A percentile compares a stretch with the other conserved stretches of the same genome.
Conservation (phyloP, 805 yeast genomes). For the Yamadazyma ubonensis region DNA sequence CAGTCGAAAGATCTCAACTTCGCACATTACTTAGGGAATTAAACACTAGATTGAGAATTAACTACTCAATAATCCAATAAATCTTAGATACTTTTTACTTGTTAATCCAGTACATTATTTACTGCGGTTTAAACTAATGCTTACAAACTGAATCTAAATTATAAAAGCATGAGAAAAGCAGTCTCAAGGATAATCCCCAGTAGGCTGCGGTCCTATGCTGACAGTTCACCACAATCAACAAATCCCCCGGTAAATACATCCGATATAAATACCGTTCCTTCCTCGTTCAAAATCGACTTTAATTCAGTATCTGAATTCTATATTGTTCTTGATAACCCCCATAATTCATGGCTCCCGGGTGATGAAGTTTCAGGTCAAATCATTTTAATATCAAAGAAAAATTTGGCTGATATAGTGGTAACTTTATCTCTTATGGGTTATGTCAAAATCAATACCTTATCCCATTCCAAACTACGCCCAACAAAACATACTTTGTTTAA, state of each 20-base stretch:
- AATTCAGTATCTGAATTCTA: slow-evolving; percentile 61
- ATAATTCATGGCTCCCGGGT: slow-evolving; percentile 75
- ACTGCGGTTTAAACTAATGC: too few relatives aligned
- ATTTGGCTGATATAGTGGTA: slow-evolving; percentile 52
- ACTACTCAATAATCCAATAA: too few relatives aligned
- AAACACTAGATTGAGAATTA: neutral
- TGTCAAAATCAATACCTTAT: slow-evolving; percentile 53
- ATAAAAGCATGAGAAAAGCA: slow-evolving; percentile 47
- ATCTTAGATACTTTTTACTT: too few relatives aligned
- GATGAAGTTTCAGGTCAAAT: slow-evolving; percentile 69
- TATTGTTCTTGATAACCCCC: slow-evolving; percentile 71
- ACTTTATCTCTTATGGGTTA: slow-evolving; percentile 55
- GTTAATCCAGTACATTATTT: too few relatives aligned
- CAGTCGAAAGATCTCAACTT: slow-evolving; percentile 2
- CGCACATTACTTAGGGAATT: slow-evolving; percentile 2
- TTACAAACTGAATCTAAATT: neutral
- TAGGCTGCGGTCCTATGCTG: slow-evolving; percentile 13
- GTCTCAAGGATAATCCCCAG: slow-evolving; percentile 43
- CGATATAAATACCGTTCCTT: neutral
- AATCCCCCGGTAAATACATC: neutral
- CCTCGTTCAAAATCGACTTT: slow-evolving; percentile 25
- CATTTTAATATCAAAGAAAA: slow-evolving; percentile 54
- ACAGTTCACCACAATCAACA: neutral
- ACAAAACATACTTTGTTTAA: slow-evolving; percentile 54
- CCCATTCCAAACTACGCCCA: slow-evolving; percentile 53